phyloP scores from a whole-genome alignment of 345 rosid species.

The Salix viminalis region DNA sequence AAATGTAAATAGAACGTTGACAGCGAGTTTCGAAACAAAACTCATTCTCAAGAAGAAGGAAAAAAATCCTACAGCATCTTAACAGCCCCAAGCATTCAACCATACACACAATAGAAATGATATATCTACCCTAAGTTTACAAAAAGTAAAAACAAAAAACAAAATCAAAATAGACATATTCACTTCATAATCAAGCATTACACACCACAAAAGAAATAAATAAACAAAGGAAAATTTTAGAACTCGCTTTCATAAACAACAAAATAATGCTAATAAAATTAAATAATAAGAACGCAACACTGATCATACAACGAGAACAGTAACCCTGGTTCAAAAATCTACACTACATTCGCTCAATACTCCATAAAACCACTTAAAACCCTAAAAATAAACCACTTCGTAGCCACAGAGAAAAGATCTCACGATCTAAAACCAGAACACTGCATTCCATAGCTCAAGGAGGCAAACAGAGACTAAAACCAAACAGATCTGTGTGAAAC shows the following conservation, averaged over 20 bases:
- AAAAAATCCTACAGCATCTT: neutral
- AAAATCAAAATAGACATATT: neutral
- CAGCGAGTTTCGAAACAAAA: neutral
- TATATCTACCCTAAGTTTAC: neutral
- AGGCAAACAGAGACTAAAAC: neutral
- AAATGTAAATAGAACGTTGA: neutral
- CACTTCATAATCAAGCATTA: neutral
- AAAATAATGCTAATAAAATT: neutral
- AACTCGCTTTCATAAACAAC: neutral
- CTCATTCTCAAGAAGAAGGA: neutral
- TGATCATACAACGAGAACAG: neutral
- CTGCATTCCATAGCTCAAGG: neutral
- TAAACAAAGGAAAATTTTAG: neutral
- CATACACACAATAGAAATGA: neutral
- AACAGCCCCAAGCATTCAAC: neutral
- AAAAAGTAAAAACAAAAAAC: neutral
- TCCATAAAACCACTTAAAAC: neutral
- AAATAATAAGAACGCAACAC: neutral
- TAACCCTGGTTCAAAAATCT: neutral
- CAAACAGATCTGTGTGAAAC: conserved; percentile 19
- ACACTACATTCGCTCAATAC: neutral
- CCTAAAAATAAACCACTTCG: neutral
- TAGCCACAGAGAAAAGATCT: conserved; percentile 4
- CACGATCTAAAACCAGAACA: neutral
- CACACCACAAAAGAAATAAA: neutral